Evolutionary conservation across 2,329 filamentous ascomycete species (phyloP).

Genomic region (Penicillium sp.): DNA sequence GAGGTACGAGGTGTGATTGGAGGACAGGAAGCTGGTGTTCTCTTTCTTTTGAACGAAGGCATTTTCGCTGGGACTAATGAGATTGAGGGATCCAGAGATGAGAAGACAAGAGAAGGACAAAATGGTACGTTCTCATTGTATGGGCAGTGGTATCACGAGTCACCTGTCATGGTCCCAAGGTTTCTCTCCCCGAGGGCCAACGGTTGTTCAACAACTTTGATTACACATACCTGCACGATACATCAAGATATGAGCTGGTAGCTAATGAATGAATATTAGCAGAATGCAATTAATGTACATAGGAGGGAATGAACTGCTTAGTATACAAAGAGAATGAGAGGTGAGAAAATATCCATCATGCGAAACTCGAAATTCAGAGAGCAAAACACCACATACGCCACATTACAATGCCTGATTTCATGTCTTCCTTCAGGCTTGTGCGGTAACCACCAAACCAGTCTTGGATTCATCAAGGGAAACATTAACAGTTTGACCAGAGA

Average conservation of each 20-base stretch:
- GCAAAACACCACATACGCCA: slow-evolving; percentile 5
- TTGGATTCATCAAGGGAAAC: slow-evolving; percentile 65
- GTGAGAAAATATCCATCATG: slow-evolving; percentile 3
- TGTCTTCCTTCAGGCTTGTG: slow-evolving; percentile 19
- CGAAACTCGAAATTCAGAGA: slow-evolving; percentile 8
- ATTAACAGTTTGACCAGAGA: slow-evolving; percentile 67
- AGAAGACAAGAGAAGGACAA: not conserved
- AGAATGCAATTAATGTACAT: slow-evolving; percentile 12
- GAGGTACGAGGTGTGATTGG: slow-evolving; percentile 15
- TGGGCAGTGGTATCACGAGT: not conserved
- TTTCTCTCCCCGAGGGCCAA: no score
- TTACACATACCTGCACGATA: not conserved
- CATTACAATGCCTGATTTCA: slow-evolving; percentile 4
- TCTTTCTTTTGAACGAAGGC: slow-evolving; percentile 19
- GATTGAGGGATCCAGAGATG: not conserved
- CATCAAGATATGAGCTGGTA: not conserved
- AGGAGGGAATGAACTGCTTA: slow-evolving; percentile 1
- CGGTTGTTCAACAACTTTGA: not conserved
- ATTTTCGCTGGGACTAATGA: slow-evolving; percentile 1
- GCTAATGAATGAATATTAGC: not conserved
- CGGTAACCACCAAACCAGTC: slow-evolving; percentile 53
- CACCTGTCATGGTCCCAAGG: not conserved
- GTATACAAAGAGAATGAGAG: slow-evolving; percentile 14
- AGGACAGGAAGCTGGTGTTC: slow-evolving; percentile 6
- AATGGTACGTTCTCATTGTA: slow-evolving; percentile 2